Evolutionary conservation across 768 basidiomycete species (phyloP).

Genomic region (Gloeopeniophorella convolvens): DNA sequence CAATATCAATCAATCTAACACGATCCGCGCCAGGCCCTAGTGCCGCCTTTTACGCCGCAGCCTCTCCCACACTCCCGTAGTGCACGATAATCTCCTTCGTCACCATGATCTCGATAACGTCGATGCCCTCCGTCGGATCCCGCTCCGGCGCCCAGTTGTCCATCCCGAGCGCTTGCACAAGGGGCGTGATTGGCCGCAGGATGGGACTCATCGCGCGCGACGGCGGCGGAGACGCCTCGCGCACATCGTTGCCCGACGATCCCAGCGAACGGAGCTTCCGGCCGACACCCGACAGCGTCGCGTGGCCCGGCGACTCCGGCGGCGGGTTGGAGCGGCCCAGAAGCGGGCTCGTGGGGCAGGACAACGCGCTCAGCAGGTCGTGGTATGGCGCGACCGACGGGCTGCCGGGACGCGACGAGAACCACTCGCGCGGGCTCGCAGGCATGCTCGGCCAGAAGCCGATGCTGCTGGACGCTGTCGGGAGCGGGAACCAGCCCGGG

Average conservation of each 20-base stretch:
- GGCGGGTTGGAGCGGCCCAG: background rate
- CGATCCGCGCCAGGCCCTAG: background rate
- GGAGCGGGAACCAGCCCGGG: too few relatives aligned
- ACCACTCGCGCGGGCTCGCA: too few relatives aligned
- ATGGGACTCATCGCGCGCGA: conserved; percentile 7
- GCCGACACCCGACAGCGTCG: background rate
- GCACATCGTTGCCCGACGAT: background rate
- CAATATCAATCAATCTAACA: too few relatives aligned
- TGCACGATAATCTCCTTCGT: conserved; percentile 5
- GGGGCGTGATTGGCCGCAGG: conserved; percentile 3
- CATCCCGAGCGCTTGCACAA: conserved; percentile 1
- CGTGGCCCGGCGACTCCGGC: conserved; percentile 2
- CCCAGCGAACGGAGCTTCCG: conserved; percentile 9
- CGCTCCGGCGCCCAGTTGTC: conserved; percentile 3
- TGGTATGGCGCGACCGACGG: too few relatives aligned
- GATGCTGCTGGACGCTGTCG: too few relatives aligned
- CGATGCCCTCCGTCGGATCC: conserved; percentile 12
- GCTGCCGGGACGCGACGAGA: conserved; percentile 1
- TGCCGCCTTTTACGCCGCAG: too few relatives aligned
- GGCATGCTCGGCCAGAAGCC: too few relatives aligned
- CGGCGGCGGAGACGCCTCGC: background rate
- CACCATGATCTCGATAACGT: conserved; percentile 13
- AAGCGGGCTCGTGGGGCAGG: conserved; percentile 15
- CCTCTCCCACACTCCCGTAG: too few relatives aligned
- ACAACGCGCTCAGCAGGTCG: conserved; percentile 6